Evolutionary conservation across 257 asterid species (phyloP), one percentile per base, ranked within the genome.

Genomic region (Gentiana macrophylla): DNA sequence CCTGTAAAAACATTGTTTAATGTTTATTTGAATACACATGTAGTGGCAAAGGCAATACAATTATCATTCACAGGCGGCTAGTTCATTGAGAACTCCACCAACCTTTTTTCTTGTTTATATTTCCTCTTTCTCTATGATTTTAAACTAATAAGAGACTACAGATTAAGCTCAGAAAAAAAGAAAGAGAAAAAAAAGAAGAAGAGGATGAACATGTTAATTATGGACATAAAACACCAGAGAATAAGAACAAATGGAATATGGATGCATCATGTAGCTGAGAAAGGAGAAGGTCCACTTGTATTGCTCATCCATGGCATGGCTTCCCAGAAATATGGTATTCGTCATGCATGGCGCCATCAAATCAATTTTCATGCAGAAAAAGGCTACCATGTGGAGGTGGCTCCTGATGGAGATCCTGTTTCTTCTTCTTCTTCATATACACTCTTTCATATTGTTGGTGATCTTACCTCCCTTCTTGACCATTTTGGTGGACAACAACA

Each of bases 231-330:
- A 32, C 77, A 79, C 35, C 65, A 62, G 2, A 70, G 66, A 64
- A 60, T 75, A 59, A 72, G 62, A 62, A 67, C 75, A 12, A 75
- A 79, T 36, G 84, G 79, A 4, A 75, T 79, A 67, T 72, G 75
- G 81, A 79, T 79, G 73, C 79, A 78, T 66, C 81, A 79, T 67
- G 6, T 75, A 64, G 81, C 77, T 49, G 81, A 79, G 59, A 79
- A 75, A 48, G 85, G 81, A 4, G 64, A 68, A 8, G 81, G 85
- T 33, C 81, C 77, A 6, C 52, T 72, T 41, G 77, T 79, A 38
- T 12, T 79, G 35, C 81, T 79, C 32, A 79, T 79, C 66, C 85
- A 75, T 58, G 85, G 85, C 62, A 72, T 79, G 69, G 81, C 84
- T 7, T 24, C 24, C 24, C 24, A 24, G 24, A 24, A 24, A 24